phyloP scores from a whole-genome alignment of 2,329 filamentous ascomycete genomes.

The Fusarium brachygibbosum region DNA sequence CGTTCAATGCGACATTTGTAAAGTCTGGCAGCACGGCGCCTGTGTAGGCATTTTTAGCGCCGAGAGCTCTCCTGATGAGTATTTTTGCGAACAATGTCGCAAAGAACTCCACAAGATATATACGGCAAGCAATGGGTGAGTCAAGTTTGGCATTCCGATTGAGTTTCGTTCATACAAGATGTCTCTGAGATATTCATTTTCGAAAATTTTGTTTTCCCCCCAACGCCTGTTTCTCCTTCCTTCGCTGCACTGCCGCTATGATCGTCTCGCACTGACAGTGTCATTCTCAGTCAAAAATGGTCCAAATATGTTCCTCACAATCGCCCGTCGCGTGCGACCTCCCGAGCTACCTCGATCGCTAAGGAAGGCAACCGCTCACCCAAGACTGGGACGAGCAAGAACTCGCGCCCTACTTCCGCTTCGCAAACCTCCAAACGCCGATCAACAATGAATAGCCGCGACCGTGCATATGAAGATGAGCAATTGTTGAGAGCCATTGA shows the following conservation, averaged over 20 bases:
- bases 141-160: slow-evolving; percentile 33
- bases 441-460: slow-evolving; percentile 97
- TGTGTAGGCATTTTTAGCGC: slow-evolving; percentile 98
- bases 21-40: slow-evolving; percentile 98
- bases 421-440: slow-evolving; percentile 78
- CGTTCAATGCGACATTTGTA: slow-evolving; percentile 97
- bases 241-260: background rate
- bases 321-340: slow-evolving; percentile 67
- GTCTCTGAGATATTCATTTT: background rate
- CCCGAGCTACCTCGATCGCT: slow-evolving; percentile 73
- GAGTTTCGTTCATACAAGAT: background rate
- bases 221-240: background rate
- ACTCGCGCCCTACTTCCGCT: slow-evolving; percentile 64
- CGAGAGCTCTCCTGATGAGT: slow-evolving; percentile 92
- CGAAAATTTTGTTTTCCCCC: slow-evolving; percentile 1
- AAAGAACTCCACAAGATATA: slow-evolving; percentile 91
- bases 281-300: slow-evolving; percentile 69
- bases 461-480: slow-evolving; percentile 95
- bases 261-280: slow-evolving; percentile 53
- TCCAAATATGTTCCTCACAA: slow-evolving; percentile 75
- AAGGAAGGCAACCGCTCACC: slow-evolving; percentile 63
- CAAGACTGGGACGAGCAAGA: slow-evolving; percentile 74
- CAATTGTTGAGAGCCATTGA: slow-evolving; percentile 90
- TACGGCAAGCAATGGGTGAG: slow-evolving; percentile 87
- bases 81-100: slow-evolving; percentile 96